Conservation (phyloP, 1,284 basidiomycete species). For the Tilletia walkeri region DNA sequence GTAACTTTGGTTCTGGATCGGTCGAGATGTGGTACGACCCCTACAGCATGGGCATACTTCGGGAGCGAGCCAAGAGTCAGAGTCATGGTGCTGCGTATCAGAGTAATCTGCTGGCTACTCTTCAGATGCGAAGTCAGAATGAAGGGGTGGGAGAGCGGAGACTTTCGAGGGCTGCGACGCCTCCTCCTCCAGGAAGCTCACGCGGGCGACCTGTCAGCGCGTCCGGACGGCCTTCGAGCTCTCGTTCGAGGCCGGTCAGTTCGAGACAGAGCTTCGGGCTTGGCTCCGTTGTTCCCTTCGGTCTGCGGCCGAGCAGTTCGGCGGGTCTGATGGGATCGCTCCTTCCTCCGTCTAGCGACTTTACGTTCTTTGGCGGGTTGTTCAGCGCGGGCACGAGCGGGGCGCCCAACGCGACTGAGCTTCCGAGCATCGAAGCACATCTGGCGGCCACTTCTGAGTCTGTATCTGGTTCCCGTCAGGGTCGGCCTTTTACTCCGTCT, state of each 20-base stretch:
- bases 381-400: background rate
- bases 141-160: constrained; percentile 28
- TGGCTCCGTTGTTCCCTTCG: constrained; percentile 3
- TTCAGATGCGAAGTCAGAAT: constrained; percentile 41
- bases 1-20: background rate
- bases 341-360: constrained; percentile 7
- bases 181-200: constrained; percentile 35
- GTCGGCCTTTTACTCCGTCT: constrained; percentile 19
- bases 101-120: constrained; percentile 38
- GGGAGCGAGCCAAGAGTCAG: constrained; percentile 22
- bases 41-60: background rate
- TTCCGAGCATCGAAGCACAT: constrained; percentile 39
- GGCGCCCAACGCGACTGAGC: constrained; percentile 10
- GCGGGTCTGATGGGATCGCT: constrained; percentile 31
- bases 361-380: background rate
- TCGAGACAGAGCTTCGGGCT: constrained; percentile 11
- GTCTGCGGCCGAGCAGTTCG: constrained; percentile 19
- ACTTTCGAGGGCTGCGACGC: constrained; percentile 29
- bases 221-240: constrained; percentile 5
- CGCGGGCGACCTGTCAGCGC: constrained; percentile 29
- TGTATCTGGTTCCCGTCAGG: constrained; percentile 27
- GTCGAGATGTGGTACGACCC: background rate
- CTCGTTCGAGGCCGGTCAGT: background rate
- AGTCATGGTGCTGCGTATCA: constrained; percentile 31
- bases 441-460: constrained; percentile 28